phyloP scores from a whole-genome alignment of 495 filamentous ascomycete species.

The Chaetomium tenue region DNA sequence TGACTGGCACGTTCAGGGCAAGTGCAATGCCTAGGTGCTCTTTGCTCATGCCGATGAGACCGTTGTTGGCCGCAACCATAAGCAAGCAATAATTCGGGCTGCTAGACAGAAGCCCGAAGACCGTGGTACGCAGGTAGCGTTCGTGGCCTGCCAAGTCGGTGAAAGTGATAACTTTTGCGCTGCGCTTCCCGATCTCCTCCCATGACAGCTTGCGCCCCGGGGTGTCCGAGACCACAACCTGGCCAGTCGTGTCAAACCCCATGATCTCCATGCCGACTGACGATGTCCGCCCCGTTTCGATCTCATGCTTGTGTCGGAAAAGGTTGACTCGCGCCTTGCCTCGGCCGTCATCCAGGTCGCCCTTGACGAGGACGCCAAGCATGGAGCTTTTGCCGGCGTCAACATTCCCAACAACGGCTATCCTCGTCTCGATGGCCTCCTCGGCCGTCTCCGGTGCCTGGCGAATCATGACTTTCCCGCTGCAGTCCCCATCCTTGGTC shows the following conservation, averaged over 20 bases:
- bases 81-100: conserved; percentile 96
- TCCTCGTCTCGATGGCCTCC: conserved; percentile 90
- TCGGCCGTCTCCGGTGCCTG: conserved; percentile 70
- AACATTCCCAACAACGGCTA: conserved; percentile 96
- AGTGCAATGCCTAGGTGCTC: conserved; percentile 96
- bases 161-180: conserved; percentile 94
- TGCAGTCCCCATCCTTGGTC: conserved; percentile 66
- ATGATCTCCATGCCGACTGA: conserved; percentile 99
- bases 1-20: conserved; percentile 92
- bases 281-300: conserved; percentile 90
- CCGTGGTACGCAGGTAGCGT: conserved; percentile 90
- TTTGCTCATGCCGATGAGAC: conserved; percentile 95
- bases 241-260: conserved; percentile 89
- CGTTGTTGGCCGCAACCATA: conserved; percentile 99
- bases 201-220: conserved; percentile 79
- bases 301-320: conserved; percentile 96
- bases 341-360: conserved; percentile 89
- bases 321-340: conserved; percentile 94
- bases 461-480: conserved; percentile 81
- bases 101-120: conserved; percentile 91
- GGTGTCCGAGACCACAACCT: conserved; percentile 75
- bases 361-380: conserved; percentile 94
- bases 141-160: conserved; percentile 96
- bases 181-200: conserved; percentile 96
- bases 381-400: conserved; percentile 97